Conservation (phyloP, 345 rosid genomes). For the Combretum micranthum region DNA sequence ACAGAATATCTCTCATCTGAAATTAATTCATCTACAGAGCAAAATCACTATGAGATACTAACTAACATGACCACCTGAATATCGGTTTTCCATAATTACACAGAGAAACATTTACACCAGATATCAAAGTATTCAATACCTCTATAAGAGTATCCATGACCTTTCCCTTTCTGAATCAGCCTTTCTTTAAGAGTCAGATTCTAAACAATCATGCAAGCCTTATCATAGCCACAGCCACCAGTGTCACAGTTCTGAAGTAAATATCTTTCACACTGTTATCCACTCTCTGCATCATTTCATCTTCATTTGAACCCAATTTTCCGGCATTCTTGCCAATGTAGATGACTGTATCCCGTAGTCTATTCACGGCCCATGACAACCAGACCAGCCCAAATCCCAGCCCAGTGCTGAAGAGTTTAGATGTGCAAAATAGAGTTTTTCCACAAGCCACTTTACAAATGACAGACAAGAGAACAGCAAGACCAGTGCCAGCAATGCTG, state of each 20-base stretch:
- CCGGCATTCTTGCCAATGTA: conserved; percentile 34
- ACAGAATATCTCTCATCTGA: too few relatives aligned
- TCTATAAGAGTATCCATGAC: too few relatives aligned
- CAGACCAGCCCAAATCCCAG: conserved; percentile 75
- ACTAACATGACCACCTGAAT: too few relatives aligned
- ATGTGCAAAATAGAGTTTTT: conserved; percentile 47
- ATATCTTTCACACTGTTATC: conserved; percentile 58
- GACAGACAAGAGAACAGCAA: conserved; percentile 71
- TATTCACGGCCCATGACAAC: conserved; percentile 72
- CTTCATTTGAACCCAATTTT: conserved; percentile 46
- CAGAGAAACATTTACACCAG: too few relatives aligned
- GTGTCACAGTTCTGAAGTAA: conserved; percentile 61
- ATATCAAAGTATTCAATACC: too few relatives aligned
- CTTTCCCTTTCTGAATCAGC: too few relatives aligned
- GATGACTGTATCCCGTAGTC: conserved; percentile 50
- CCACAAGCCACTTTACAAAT: conserved; percentile 45
- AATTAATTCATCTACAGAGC: too few relatives aligned
- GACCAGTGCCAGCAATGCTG: conserved; percentile 75
- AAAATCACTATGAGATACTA: too few relatives aligned
- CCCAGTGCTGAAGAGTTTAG: conserved; percentile 55
- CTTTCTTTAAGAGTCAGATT: too few relatives aligned
- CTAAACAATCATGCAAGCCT: conserved; percentile 30
- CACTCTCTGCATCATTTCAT: conserved; percentile 47
- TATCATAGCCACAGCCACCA: conserved; percentile 47
- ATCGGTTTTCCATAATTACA: too few relatives aligned